A percentile compares a stretch with the other conserved stretches of the same genome.
These are phyloP conservation scores for Ustilago shanxiensis DNA, from an alignment of 1,284 basidiomycete species.

Conservation along the genomic window DNA sequence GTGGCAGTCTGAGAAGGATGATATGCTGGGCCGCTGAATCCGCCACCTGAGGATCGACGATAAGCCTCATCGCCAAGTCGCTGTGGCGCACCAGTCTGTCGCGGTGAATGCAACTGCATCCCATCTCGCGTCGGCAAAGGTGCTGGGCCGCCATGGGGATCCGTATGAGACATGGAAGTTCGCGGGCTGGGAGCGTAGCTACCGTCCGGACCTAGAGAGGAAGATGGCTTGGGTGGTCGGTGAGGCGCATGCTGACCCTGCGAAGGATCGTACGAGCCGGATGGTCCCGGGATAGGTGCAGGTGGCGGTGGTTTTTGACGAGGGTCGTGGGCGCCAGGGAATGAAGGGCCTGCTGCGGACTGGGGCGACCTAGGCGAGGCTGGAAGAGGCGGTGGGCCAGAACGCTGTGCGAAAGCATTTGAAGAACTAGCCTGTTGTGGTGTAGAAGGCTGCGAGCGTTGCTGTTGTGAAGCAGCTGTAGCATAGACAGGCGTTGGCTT, in stretches of 20 bases:
- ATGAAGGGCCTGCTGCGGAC: constrained; percentile 5
- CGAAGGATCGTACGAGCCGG: constrained; percentile 16
- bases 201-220: constrained; percentile 18
- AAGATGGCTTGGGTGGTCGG: constrained; percentile 40
- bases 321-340: constrained; percentile 13
- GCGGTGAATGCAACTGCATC: constrained; percentile 17
- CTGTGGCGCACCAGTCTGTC: constrained; percentile 2
- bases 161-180: constrained; percentile 12
- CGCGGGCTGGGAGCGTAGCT: constrained; percentile 27
- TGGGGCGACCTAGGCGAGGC: constrained; percentile 33
- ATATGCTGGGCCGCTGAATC: background rate
- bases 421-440: constrained; percentile 39
- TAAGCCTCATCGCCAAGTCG: constrained; percentile 9
- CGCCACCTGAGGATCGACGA: constrained; percentile 18
- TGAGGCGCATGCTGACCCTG: constrained; percentile 28
- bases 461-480: constrained; percentile 30
- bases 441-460: constrained; percentile 40
- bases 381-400: constrained; percentile 29
- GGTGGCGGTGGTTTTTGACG: constrained; percentile 40
- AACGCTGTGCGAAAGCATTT: constrained; percentile 10
- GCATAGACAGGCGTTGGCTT: constrained; percentile 56
- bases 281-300: constrained; percentile 12
- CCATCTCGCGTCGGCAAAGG: constrained; percentile 6
- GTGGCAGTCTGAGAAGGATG: constrained; percentile 8
- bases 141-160: constrained; percentile 14